These are phyloP conservation scores for Calendula officinalis DNA, from an alignment of 129 eudicot genomes.

Conservation along the genomic window DNA sequence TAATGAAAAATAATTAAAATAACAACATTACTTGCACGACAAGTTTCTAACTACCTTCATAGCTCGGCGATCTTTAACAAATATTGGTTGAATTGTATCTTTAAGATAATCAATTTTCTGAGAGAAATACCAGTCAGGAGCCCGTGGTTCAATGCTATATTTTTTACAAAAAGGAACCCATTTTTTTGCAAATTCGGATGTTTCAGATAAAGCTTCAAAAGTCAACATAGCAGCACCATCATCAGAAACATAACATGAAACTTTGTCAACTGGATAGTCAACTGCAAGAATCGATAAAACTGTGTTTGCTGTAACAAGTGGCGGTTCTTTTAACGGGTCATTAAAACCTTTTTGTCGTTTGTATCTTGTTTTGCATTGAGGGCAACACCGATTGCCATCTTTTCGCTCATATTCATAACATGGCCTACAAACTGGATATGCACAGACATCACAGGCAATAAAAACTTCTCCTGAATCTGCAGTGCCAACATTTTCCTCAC, in stretches of 20 bases:
- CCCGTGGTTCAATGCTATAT: slow-evolving; percentile 41
- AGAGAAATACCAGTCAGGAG: slow-evolving; percentile 48
- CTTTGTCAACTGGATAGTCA: slow-evolving; percentile 41
- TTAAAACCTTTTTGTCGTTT: slow-evolving; percentile 30
- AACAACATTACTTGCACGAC: background rate
- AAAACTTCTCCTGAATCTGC: slow-evolving; percentile 19
- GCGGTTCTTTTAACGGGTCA: slow-evolving; percentile 37
- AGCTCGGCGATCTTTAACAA: slow-evolving; percentile 51
- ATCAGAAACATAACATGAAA: too few species aligned
- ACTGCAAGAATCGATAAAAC: slow-evolving; percentile 57
- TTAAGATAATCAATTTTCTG: slow-evolving; percentile 44
- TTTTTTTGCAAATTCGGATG: slow-evolving; percentile 45
- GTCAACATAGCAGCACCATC: slow-evolving; percentile 44
- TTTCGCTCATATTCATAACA: slow-evolving; percentile 34
- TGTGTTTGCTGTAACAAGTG: slow-evolving; percentile 54
- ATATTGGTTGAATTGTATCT: slow-evolving; percentile 36
- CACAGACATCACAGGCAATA: slow-evolving; percentile 33
- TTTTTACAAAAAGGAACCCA: slow-evolving; percentile 38
- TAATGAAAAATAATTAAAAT: background rate
- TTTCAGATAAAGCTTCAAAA: slow-evolving; percentile 50
- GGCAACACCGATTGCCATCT: slow-evolving; percentile 34
- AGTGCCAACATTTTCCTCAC: slow-evolving; percentile 21
- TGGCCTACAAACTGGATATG: too few species aligned
- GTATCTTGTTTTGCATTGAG: slow-evolving; percentile 37
- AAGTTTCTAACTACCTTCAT: slow-evolving; percentile 36